Evolutionary conservation across 108 stramenopile species (phyloP).

Genomic region (Cyclotella atomus): DNA sequence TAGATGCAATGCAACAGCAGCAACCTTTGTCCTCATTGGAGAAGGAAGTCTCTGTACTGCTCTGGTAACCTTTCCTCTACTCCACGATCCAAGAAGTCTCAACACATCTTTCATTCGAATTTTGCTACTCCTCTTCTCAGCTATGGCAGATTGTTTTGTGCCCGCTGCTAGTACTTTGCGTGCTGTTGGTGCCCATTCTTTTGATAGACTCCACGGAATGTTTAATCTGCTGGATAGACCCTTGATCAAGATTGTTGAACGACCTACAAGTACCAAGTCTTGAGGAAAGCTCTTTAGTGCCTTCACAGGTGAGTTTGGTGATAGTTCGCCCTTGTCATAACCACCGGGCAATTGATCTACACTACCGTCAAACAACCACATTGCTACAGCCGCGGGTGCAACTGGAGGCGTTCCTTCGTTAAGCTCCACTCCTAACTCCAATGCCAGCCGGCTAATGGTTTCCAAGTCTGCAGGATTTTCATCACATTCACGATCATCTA

Average conservation of each 20-base stretch:
- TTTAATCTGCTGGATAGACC: slow-evolving; percentile 82
- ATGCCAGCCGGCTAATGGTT: slow-evolving; percentile 73
- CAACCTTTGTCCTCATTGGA: slow-evolving; percentile 63
- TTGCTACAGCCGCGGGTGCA: slow-evolving; percentile 87
- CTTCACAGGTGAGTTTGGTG: slow-evolving; percentile 89
- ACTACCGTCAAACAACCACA: slow-evolving; percentile 92
- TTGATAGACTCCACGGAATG: slow-evolving; percentile 87
- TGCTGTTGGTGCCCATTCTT: slow-evolving; percentile 85
- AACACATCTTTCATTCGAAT: slow-evolving; percentile 72
- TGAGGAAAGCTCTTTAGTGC: slow-evolving; percentile 92
- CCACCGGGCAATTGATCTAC: slow-evolving; percentile 87
- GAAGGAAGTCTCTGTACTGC: slow-evolving; percentile 62
- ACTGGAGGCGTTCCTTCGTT: slow-evolving; percentile 74
- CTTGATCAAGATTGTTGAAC: slow-evolving; percentile 94
- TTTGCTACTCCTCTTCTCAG: slow-evolving; percentile 14
- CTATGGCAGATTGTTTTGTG: neutral
- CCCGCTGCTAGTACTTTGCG: slow-evolving; percentile 54
- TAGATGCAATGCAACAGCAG: slow-evolving; percentile 53
- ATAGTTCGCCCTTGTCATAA: slow-evolving; percentile 85
- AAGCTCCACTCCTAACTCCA: slow-evolving; percentile 87
- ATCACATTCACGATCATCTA: slow-evolving; percentile 76
- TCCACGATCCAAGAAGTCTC: slow-evolving; percentile 62
- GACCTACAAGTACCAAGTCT: slow-evolving; percentile 92
- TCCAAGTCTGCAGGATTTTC: slow-evolving; percentile 73
- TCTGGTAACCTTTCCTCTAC: slow-evolving; percentile 60